These are phyloP conservation scores for Phytophthora syringae DNA, from an alignment of 352 stramenopile genomes.

Conservation along the genomic window DNA sequence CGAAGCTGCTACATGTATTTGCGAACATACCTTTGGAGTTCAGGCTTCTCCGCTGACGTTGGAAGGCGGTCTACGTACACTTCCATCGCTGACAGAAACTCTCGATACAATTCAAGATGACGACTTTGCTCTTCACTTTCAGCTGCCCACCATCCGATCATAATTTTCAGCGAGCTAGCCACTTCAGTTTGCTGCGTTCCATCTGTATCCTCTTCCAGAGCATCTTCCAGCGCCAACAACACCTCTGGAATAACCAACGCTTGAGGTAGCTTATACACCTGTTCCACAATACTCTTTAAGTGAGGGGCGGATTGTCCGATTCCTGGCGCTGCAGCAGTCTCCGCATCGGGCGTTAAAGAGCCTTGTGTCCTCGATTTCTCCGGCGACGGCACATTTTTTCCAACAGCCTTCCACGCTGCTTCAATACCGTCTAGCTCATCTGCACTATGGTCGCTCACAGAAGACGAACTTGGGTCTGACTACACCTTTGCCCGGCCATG, in stretches of 20 bases:
- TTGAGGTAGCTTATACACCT: conserved; percentile 4
- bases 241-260: conserved; percentile 17
- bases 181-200: neutral
- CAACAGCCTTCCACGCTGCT: neutral
- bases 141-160: conserved; percentile 6
- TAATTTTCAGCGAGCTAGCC: conserved; percentile 1
- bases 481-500: too few species aligned
- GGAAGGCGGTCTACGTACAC: conserved; percentile 6
- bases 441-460: neutral
- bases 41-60: neutral
- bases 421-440: neutral
- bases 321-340: neutral
- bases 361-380: neutral
- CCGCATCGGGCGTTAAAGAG: too few species aligned
- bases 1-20: too few species aligned
- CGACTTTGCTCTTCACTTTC: conserved; percentile 1
- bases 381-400: neutral
- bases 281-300: conserved; percentile 15
- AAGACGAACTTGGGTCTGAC: neutral
- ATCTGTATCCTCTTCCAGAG: conserved; percentile 12
- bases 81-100: conserved; percentile 7
- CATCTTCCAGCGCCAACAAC: conserved; percentile 9
- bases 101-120: conserved; percentile 9
- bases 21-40: conserved; percentile 9
- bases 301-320: neutral